phyloP scores from a whole-genome alignment of 495 filamentous ascomycete species.

The Talaromyces liani region DNA sequence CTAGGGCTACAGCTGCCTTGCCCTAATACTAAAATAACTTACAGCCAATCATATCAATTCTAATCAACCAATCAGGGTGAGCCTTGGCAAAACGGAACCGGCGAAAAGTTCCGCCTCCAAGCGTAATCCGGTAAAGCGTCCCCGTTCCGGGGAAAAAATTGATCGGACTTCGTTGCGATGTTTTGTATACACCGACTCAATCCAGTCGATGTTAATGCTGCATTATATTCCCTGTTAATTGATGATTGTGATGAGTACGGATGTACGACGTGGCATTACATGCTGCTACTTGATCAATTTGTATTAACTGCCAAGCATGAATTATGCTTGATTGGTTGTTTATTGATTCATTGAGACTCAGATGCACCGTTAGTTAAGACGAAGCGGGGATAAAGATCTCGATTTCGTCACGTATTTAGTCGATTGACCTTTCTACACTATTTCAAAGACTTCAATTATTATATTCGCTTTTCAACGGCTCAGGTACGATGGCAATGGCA shows the following conservation, averaged over 20 bases:
- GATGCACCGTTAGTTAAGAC: neutral
- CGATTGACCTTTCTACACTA: neutral
- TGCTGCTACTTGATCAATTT: neutral
- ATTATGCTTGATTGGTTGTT: neutral
- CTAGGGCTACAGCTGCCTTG: neutral
- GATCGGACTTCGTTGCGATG: slow-evolving; percentile 4
- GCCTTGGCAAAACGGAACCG: neutral
- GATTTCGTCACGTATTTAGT: neutral
- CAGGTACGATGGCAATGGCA: neutral
- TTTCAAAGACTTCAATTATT: neutral
- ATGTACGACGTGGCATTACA: neutral
- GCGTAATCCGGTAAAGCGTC: neutral
- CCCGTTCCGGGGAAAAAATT: neutral
- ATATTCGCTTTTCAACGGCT: neutral
- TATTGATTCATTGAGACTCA: neutral
- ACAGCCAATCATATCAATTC: too few species aligned
- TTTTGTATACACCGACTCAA: neutral
- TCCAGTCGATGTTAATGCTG: neutral
- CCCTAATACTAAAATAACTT: neutral
- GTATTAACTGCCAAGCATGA: neutral
- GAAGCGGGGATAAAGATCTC: neutral
- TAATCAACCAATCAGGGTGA: neutral
- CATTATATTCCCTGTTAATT: neutral
- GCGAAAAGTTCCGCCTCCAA: neutral
- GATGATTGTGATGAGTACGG: neutral